These are phyloP conservation scores for Telfairia occidentalis DNA, from an alignment of 331 rosid genomes.

Conservation along the genomic window DNA sequence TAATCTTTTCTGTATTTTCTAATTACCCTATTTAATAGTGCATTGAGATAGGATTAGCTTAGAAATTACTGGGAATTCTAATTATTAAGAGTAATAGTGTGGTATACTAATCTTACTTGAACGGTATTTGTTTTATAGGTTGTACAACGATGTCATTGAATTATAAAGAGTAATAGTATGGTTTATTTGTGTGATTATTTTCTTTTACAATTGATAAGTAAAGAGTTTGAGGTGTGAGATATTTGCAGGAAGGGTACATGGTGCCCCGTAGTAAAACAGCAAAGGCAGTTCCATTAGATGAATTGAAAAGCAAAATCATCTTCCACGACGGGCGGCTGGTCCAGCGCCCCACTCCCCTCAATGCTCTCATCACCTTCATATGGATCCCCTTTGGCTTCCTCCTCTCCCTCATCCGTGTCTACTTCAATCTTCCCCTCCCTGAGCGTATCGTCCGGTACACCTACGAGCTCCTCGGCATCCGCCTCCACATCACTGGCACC, in stretches of 20 bases:
- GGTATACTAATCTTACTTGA: no score
- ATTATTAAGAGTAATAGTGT: no score
- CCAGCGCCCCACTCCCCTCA: constrained; percentile 68
- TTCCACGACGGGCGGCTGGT: constrained; percentile 95
- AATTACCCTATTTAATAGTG: no score
- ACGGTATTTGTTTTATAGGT: no score
- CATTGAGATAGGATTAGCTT: no score
- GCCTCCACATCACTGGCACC: constrained; percentile 58
- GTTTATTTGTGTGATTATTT: no score
- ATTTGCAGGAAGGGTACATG: constrained; percentile 85
- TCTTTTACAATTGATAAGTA: no score
- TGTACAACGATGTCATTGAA: no score
- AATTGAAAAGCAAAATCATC: constrained; percentile 51
- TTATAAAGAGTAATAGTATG: no score
- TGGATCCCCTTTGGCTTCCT: constrained; percentile 90
- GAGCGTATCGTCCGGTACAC: constrained; percentile 93
- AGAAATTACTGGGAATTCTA: no score
- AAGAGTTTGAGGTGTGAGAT: not conserved
- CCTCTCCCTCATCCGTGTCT: constrained; percentile 69
- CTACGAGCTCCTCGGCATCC: constrained; percentile 80
- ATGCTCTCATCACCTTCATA: constrained; percentile 55
- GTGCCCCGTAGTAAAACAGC: constrained; percentile 59
- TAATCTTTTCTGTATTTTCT: no score
- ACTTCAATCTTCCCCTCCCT: constrained; percentile 91
- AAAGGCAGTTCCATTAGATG: constrained; percentile 41